Conservation (phyloP, 768 basidiomycete species). For the Dacryopinax spathularia region DNA sequence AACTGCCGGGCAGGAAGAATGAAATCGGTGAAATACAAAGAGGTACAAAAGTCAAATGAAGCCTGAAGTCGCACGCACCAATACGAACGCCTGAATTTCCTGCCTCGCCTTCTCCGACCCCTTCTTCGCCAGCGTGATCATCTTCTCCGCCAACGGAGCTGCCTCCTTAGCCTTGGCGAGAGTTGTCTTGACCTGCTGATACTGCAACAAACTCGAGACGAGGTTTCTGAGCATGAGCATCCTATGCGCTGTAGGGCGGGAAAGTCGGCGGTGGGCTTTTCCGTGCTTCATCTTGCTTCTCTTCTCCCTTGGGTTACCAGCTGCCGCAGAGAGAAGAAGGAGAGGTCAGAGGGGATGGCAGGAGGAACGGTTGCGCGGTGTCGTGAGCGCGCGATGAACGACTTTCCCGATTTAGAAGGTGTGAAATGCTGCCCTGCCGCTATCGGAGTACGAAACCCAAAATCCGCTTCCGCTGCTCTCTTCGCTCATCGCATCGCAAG, state of each 20-base stretch:
- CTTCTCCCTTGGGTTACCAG: not conserved
- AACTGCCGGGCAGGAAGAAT: too few relatives aligned
- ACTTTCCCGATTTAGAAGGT: too few relatives aligned
- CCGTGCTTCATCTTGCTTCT: conserved; percentile 76
- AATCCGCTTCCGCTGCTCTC: not conserved
- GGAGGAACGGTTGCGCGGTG: not conserved
- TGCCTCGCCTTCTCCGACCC: conserved; percentile 55
- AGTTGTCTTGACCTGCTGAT: conserved; percentile 92
- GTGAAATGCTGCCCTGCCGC: not conserved
- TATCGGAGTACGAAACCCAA: not conserved
- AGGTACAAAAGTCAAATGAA: not conserved
- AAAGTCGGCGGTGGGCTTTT: conserved; percentile 79
- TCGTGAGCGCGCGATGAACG: too few relatives aligned
- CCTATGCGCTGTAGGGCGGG: conserved; percentile 80
- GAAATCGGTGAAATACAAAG: not conserved
- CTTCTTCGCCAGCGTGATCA: conserved; percentile 86
- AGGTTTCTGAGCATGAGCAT: conserved; percentile 92
- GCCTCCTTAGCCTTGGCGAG: conserved; percentile 88
- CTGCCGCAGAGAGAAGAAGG: not conserved
- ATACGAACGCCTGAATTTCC: conserved; percentile 63
- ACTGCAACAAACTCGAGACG: conserved; percentile 84
- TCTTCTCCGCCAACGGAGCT: conserved; percentile 86
- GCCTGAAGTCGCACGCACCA: conserved; percentile 25
- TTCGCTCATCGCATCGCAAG: not conserved
- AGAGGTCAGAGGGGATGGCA: not conserved